Percentiles rank a stretch among this genome's conserved stretches.
phyloP scores from a whole-genome alignment of 805 yeast genomes.

The Peterozyma xylosa region DNA sequence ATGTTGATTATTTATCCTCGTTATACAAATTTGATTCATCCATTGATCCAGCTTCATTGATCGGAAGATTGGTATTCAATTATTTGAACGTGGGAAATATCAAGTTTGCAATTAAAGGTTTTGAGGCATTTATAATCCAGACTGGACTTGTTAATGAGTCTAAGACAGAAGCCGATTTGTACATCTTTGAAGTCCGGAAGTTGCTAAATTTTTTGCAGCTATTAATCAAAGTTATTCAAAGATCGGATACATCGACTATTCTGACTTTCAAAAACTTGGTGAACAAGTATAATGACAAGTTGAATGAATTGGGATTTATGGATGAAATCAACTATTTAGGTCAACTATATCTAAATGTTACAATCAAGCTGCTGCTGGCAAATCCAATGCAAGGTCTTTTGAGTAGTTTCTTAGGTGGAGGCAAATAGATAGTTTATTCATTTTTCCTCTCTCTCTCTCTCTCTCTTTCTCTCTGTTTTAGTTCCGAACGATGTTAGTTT shows the following conservation, averaged over 20 bases:
- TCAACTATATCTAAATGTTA: constrained; percentile 18
- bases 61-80: constrained; percentile 60
- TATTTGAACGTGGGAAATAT: constrained; percentile 64
- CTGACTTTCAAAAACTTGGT: constrained; percentile 33
- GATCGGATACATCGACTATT: constrained; percentile 26
- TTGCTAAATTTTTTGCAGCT: constrained; percentile 66
- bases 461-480: not conserved
- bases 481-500: not conserved
- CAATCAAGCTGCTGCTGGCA: constrained; percentile 36
- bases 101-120: constrained; percentile 45
- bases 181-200: constrained; percentile 23
- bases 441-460: not conserved
- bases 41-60: constrained; percentile 18
- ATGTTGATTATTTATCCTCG: constrained; percentile 27
- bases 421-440: constrained; percentile 3
- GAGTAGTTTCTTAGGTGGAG: constrained; percentile 56
- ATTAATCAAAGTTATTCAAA: constrained; percentile 51
- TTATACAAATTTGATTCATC: constrained; percentile 26
- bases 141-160: constrained; percentile 17
- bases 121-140: constrained; percentile 25
- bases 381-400: constrained; percentile 68
- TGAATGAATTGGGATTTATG: constrained; percentile 15
- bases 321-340: constrained; percentile 22
- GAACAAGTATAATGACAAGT: constrained; percentile 26
- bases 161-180: constrained; percentile 2